Percentiles rank a stretch among this genome's conserved stretches.
phyloP scores from a whole-genome alignment of 768 basidiomycete species.

The Holtermanniella nyarrowii region DNA sequence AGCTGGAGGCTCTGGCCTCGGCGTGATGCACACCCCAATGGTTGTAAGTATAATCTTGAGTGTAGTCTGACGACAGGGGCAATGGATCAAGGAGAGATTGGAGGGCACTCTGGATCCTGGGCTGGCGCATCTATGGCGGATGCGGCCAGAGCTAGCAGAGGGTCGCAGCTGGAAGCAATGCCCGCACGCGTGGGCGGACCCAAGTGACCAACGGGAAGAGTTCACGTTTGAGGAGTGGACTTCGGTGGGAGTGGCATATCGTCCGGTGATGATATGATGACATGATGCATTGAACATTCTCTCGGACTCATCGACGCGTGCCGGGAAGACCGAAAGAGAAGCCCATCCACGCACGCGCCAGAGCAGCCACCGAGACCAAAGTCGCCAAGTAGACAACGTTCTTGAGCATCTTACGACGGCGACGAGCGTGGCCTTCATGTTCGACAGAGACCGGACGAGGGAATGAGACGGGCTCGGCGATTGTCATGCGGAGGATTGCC shows the following conservation, averaged over 20 bases:
- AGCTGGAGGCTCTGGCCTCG: not conserved
- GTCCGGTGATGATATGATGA: not conserved
- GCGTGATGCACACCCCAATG: not conserved
- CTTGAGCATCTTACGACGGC: not conserved
- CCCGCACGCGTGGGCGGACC: not conserved
- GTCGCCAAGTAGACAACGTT: not conserved
- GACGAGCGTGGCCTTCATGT: conserved; percentile 5
- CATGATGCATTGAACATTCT: too few species aligned
- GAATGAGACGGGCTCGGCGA: conserved; percentile 6
- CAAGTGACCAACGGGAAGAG: not conserved
- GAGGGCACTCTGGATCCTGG: not conserved
- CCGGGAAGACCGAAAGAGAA: too few species aligned
- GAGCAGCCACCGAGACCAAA: not conserved
- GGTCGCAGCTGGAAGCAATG: not conserved
- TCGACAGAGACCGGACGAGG: conserved; percentile 17
- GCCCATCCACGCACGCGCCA: not conserved
- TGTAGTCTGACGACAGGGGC: not conserved
- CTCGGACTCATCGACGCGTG: too few species aligned
- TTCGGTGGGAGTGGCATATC: not conserved
- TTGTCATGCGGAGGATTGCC: conserved; percentile 8
- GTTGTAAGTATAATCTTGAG: not conserved
- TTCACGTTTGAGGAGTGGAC: not conserved
- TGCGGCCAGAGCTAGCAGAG: not conserved
- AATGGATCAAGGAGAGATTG: not conserved
- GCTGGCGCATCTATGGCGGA: not conserved